Evolutionary conservation across 345 rosid species (phyloP).

Genomic region (Salix purpurea): DNA sequence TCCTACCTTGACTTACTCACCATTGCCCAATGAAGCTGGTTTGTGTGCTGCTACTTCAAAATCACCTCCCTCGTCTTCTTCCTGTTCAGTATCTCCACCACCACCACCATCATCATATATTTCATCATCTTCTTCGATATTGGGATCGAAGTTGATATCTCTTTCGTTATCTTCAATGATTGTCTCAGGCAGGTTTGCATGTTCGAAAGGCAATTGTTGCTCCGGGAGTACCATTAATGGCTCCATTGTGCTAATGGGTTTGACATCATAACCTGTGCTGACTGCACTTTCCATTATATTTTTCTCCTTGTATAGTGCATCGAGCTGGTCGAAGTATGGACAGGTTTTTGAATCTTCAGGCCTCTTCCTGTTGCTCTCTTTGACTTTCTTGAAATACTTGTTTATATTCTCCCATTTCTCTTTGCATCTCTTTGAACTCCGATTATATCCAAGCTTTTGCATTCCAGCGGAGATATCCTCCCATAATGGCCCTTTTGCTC

Average conservation of each 20-base stretch:
- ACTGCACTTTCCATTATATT: not conserved
- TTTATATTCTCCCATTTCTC: slow-evolving; percentile 98
- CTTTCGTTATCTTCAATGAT: not conserved
- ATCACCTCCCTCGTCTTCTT: slow-evolving; percentile 15
- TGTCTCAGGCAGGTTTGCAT: not conserved
- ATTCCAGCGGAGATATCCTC: slow-evolving; percentile 73
- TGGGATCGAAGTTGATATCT: not conserved
- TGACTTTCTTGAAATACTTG: slow-evolving; percentile 90
- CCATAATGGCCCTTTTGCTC: slow-evolving; percentile 81
- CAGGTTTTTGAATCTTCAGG: slow-evolving; percentile 79
- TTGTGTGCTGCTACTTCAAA: slow-evolving; percentile 18
- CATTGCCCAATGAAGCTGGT: slow-evolving; percentile 4
- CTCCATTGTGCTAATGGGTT: slow-evolving; percentile 1
- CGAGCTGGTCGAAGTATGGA: slow-evolving; percentile 65
- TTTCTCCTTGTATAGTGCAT: slow-evolving; percentile 30
- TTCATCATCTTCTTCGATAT: slow-evolving; percentile 7
- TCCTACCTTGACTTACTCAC: slow-evolving; percentile 3
- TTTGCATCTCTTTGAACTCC: slow-evolving; percentile 83
- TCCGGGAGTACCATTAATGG: slow-evolving; percentile 14
- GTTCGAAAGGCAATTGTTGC: slow-evolving; percentile 15
- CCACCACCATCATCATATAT: not conserved
- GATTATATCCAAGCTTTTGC: slow-evolving; percentile 60
- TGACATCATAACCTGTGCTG: not conserved
- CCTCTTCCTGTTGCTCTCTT: slow-evolving; percentile 69
- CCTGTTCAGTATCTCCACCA: slow-evolving; percentile 10